phyloP scores from a whole-genome alignment of 1,139 yeast genomes.

The Taphrina sp. region DNA sequence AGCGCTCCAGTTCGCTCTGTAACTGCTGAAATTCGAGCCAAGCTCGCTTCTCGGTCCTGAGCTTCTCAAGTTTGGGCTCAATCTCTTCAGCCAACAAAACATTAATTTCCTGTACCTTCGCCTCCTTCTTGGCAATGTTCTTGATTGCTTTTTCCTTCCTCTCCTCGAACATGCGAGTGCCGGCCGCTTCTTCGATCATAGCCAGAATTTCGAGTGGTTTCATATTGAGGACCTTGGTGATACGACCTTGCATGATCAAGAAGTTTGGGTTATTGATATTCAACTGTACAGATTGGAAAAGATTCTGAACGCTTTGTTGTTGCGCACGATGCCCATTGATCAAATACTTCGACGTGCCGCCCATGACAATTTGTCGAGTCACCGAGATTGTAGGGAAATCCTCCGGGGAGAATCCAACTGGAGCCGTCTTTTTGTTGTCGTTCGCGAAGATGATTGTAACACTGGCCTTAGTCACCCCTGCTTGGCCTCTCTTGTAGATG shows the following conservation, averaged over 20 bases:
- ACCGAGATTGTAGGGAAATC: conserved; percentile 78
- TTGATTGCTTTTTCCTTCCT: conserved; percentile 87
- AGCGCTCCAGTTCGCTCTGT: conserved; percentile 74
- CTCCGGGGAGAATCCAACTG: conserved; percentile 73
- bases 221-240: conserved; percentile 96
- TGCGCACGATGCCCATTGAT: conserved; percentile 97
- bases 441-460: conserved; percentile 95
- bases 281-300: conserved; percentile 91
- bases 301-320: conserved; percentile 83
- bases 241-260: conserved; percentile 96
- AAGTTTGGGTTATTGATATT: conserved; percentile 96
- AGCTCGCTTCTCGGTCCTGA: conserved; percentile 74
- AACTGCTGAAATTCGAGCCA: conserved; percentile 84
- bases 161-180: conserved; percentile 93
- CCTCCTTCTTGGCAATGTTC: conserved; percentile 87
- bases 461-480: conserved; percentile 95
- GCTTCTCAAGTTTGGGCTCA: conserved; percentile 83
- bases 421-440: conserved; percentile 68
- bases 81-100: conserved; percentile 76
- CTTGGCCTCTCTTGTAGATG: conserved; percentile 95
- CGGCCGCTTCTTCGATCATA: conserved; percentile 96
- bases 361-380: conserved; percentile 75
- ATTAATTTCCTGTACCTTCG: conserved; percentile 75
- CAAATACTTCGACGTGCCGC: conserved; percentile 87
- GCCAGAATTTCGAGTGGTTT: conserved; percentile 86